Evolutionary conservation across 1,139 yeast genomes (phyloP), one percentile per base, ranked within the genome.

Genomic region (Suhomyces atakaporum): DNA sequence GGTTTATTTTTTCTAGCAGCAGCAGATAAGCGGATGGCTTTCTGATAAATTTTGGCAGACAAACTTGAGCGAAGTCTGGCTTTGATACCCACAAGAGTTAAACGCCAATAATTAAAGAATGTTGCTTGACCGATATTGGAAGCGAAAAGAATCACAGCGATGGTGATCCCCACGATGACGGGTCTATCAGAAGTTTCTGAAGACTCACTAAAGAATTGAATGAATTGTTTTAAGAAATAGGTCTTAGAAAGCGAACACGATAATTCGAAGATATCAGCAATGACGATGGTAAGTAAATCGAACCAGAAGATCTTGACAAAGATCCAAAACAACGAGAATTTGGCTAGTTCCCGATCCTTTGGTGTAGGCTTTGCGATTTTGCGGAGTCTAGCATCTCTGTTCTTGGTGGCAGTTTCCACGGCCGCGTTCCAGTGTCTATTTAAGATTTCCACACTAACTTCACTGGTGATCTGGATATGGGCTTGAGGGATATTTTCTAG

Each of bases 1-100:
- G 69, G 52, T 36, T 66, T 66, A n/a, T 55, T 52, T 38, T 60
- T 66, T 36, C 66, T 58, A 12, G 66, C 57, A 36, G 63, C 66
- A 2, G 71, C 69, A 1, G 72, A 61, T 26, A 69, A 58, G 25
- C 41, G 54, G 45, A 66, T 49, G 0, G 70, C 62, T 39, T 68
- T 68, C 18, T 55, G 55, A 44, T 63, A 68, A 10, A 65, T 53
- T 38, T 60, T 51, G 26, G 65, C 49, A 5, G 62, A 51, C 41
- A 66, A 52, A 4, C 64, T 51, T 8, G 63, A 44, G 26, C 51
- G 44, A 29, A 53, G 47, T 13, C 45, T 49, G 30, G 42, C 46
- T 13, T 53, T 53, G 31, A 56, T 40, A 9, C 43, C 39, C 35
- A 48, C 51, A 32, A 53, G 48, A 15, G 51, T 39, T 29, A 53